Evolutionary conservation across 2,329 filamentous ascomycete species (phyloP).

Genomic region (Incumbomyces lentus): DNA sequence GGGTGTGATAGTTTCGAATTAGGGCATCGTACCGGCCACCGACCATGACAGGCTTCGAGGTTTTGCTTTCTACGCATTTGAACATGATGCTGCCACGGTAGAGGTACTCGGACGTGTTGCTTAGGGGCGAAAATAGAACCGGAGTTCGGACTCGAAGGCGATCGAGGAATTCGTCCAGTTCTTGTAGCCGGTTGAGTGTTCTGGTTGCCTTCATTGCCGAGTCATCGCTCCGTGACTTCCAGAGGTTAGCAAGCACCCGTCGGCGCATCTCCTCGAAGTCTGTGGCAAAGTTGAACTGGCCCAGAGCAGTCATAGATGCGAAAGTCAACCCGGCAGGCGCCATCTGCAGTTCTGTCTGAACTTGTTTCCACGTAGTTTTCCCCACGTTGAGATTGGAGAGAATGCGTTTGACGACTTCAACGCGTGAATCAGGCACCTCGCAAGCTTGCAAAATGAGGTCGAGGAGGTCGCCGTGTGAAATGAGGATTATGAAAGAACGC

Average conservation of each 20-base stretch:
- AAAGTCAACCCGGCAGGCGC: slow-evolving; percentile 65
- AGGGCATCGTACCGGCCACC: slow-evolving; percentile 87
- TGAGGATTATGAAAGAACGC: slow-evolving; percentile 71
- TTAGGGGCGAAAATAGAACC: slow-evolving; percentile 73
- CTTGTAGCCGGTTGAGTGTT: slow-evolving; percentile 65
- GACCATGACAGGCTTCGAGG: slow-evolving; percentile 69
- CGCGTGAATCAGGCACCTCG: slow-evolving; percentile 58
- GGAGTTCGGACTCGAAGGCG: slow-evolving; percentile 65
- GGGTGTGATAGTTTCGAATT: slow-evolving; percentile 68
- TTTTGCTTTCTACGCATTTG: slow-evolving; percentile 76
- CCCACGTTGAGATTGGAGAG: slow-evolving; percentile 80
- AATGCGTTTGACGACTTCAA: slow-evolving; percentile 66
- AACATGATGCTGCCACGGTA: slow-evolving; percentile 80
- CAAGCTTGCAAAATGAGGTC: slow-evolving; percentile 86
- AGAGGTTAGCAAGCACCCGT: slow-evolving; percentile 8
- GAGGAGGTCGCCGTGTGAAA: slow-evolving; percentile 80
- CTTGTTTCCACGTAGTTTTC: slow-evolving; percentile 70
- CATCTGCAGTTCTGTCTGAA: slow-evolving; percentile 69
- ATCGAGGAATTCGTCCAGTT: slow-evolving; percentile 66
- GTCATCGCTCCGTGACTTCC: slow-evolving; percentile 41
- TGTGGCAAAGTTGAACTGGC: slow-evolving; percentile 80
- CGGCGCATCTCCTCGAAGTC: slow-evolving; percentile 15
- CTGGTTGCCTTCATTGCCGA: slow-evolving; percentile 42
- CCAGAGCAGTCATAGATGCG: slow-evolving; percentile 81
- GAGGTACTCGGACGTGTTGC: slow-evolving; percentile 83